Evolutionary conservation across 1,284 basidiomycete genomes (phyloP).

Genomic region (Cystobasidiaceae sp.): DNA sequence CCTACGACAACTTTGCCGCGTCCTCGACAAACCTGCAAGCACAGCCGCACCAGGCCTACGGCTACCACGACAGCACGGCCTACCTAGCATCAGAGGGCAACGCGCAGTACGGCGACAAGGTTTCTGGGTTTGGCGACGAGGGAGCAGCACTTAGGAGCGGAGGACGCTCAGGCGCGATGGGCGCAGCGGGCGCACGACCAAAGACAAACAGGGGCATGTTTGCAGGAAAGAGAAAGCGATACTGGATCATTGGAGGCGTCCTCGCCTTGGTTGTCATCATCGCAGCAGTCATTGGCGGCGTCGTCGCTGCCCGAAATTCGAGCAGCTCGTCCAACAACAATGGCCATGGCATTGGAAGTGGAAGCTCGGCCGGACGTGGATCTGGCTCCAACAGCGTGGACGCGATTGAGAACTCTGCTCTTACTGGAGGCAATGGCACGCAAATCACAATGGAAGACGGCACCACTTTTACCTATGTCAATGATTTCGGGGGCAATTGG

Average conservation of each 20-base stretch:
- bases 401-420: conserved; percentile 43
- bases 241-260: conserved; percentile 11
- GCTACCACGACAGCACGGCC: no score
- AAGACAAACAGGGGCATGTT: conserved; percentile 4
- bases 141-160: no score
- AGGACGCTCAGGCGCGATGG: no score
- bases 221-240: conserved; percentile 6
- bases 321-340: background rate
- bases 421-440: conserved; percentile 64
- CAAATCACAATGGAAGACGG: conserved; percentile 61
- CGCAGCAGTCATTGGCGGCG: conserved; percentile 19
- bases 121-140: no score
- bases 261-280: conserved; percentile 22
- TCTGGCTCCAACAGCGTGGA: conserved; percentile 34
- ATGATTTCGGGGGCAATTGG: conserved; percentile 71
- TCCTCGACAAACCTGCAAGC: no score
- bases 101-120: conserved; percentile 18
- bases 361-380: background rate
- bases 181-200: conserved; percentile 3
- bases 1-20: conserved; percentile 22
- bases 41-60: no score
- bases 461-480: conserved; percentile 63
- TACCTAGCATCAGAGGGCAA: no score
- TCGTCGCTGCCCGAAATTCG: conserved; percentile 21
- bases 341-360: background rate